phyloP scores from a whole-genome alignment of 2,329 filamentous ascomycete species.

The Penicillium brasilianum region DNA sequence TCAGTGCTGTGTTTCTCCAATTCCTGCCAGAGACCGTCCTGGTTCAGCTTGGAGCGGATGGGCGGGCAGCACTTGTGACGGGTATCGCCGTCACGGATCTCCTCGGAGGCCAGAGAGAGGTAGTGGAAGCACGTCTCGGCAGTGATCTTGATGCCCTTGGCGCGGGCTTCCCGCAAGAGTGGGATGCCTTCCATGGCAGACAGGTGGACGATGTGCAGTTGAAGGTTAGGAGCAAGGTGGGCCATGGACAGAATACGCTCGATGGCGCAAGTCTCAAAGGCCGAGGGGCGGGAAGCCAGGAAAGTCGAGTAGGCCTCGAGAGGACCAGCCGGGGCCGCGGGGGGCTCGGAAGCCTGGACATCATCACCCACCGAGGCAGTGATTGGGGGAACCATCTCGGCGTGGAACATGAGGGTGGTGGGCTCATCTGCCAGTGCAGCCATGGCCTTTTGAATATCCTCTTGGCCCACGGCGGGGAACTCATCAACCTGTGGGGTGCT shows the following conservation, averaged over 20 bases:
- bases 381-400: slow-evolving; percentile 95
- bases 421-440: slow-evolving; percentile 75
- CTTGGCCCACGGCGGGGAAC: slow-evolving; percentile 85
- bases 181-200: slow-evolving; percentile 89
- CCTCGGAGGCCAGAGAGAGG: slow-evolving; percentile 80
- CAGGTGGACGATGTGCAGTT: slow-evolving; percentile 91
- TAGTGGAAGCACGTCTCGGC: slow-evolving; percentile 98
- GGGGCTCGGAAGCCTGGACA: slow-evolving; percentile 71
- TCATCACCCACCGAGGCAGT: slow-evolving; percentile 78
- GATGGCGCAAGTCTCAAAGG: slow-evolving; percentile 90
- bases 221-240: slow-evolving; percentile 76
- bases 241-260: slow-evolving; percentile 83
- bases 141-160: slow-evolving; percentile 79
- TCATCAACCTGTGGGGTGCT: slow-evolving; percentile 73
- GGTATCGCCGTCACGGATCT: slow-evolving; percentile 82
- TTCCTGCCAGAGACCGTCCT: slow-evolving; percentile 86
- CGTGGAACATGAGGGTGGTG: slow-evolving; percentile 98
- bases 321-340: slow-evolving; percentile 71
- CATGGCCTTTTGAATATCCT: slow-evolving; percentile 81
- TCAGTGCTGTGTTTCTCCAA: slow-evolving; percentile 64
- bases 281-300: slow-evolving; percentile 83
- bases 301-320: slow-evolving; percentile 85
- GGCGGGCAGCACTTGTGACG: slow-evolving; percentile 95
- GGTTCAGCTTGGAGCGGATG: slow-evolving; percentile 80
- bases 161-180: slow-evolving; percentile 73